Conservation (phyloP, 805 yeast species). For the Candida awuae region DNA sequence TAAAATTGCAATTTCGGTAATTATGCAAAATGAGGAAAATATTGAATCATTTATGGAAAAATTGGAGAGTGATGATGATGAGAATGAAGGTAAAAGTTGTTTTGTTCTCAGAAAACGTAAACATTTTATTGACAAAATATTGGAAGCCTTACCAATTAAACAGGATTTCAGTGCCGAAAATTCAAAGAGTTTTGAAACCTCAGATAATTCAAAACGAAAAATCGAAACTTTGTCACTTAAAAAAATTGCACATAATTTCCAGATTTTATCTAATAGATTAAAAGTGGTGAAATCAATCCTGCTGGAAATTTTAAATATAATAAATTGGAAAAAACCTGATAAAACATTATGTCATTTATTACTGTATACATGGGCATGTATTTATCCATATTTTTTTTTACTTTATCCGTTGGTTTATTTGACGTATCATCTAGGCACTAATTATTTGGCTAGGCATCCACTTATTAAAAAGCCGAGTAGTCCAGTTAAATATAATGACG, state of each 20-base stretch:
- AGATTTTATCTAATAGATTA: conserved; percentile 46
- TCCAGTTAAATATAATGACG: too few relatives aligned
- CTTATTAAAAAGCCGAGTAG: conserved; percentile 32
- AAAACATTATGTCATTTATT: conserved; percentile 55
- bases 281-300: conserved; percentile 34
- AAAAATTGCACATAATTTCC: conserved; percentile 48
- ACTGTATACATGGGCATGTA: conserved; percentile 56
- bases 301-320: background rate
- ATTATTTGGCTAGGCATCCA: conserved; percentile 64
- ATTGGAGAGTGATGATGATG: background rate
- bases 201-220: too few relatives aligned
- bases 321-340: conserved; percentile 68
- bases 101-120: background rate
- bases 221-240: conserved; percentile 41
- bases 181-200: too few relatives aligned
- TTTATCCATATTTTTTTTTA: conserved; percentile 62
- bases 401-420: conserved; percentile 54
- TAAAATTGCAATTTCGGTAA: background rate
- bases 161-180: too few relatives aligned
- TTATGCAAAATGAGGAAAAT: conserved; percentile 3
- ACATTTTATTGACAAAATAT: conserved; percentile 3
- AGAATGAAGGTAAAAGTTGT: background rate
- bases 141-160: background rate
- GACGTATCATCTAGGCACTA: conserved; percentile 58
- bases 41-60: background rate